Evolutionary conservation across 2,329 filamentous ascomycete species (phyloP).

Genomic region (Cladosporium cucumerinum): DNA sequence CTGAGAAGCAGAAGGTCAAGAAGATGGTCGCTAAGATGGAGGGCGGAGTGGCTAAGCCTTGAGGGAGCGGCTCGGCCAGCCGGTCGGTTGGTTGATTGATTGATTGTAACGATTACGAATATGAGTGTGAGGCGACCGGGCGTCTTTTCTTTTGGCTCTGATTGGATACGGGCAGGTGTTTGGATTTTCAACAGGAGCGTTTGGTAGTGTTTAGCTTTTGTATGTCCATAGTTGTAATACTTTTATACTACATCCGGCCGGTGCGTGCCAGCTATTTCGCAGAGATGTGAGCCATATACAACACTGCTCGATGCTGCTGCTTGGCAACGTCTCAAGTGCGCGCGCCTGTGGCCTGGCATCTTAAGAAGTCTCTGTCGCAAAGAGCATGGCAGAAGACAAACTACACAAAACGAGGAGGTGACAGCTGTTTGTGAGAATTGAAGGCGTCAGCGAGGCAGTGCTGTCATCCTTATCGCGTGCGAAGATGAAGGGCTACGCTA

Average conservation of each 20-base stretch:
- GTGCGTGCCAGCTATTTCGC: too few relatives aligned
- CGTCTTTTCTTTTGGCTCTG: neutral
- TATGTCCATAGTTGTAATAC: neutral
- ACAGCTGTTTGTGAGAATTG: neutral
- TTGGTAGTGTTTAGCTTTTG: neutral
- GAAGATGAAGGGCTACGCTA: neutral
- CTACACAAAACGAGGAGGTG: neutral
- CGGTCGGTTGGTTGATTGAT: neutral
- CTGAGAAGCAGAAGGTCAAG: slow-evolving; percentile 44
- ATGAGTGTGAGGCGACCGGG: neutral
- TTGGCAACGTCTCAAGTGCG: too few relatives aligned
- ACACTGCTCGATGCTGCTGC: too few relatives aligned
- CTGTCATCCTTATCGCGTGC: neutral
- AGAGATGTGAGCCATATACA: too few relatives aligned
- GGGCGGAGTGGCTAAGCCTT: neutral
- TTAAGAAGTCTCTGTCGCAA: too few relatives aligned
- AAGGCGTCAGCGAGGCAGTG: too few relatives aligned
- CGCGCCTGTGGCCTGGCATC: too few relatives aligned
- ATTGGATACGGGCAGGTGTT: neutral
- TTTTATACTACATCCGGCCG: neutral
- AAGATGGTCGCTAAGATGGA: slow-evolving; percentile 23
- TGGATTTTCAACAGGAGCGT: neutral
- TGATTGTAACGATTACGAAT: slow-evolving; percentile 9
- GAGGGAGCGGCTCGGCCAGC: neutral
- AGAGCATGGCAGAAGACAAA: too few relatives aligned